Evolutionary conservation across 176 grass and related monocot genomes (phyloP).

Genomic region (Phragmites australis): DNA sequence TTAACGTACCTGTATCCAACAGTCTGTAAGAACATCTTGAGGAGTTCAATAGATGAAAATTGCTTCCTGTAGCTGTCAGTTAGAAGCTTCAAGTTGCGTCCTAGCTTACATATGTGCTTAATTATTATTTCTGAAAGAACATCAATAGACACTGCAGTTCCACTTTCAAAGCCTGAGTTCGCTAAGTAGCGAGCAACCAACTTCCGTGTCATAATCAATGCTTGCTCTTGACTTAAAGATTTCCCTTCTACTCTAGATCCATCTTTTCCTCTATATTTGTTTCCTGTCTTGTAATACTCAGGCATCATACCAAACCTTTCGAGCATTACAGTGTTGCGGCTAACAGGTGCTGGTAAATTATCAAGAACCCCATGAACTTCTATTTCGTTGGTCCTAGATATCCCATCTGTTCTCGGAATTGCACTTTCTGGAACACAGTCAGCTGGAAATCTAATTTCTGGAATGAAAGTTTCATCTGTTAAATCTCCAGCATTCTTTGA

Average conservation of each 20-base stretch:
- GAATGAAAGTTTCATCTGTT: conserved; percentile 74
- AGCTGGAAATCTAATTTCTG: conserved; percentile 82
- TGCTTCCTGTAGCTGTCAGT: conserved; percentile 90
- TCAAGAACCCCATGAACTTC: conserved; percentile 87
- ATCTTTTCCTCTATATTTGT: conserved; percentile 93
- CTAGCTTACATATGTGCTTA: conserved; percentile 75
- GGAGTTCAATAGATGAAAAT: conserved; percentile 85
- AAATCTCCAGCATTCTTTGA: conserved; percentile 58
- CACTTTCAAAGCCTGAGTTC: conserved; percentile 56
- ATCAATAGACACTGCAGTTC: conserved; percentile 73
- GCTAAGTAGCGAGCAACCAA: conserved; percentile 58
- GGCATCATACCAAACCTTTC: conserved; percentile 98
- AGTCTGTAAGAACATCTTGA: conserved; percentile 95
- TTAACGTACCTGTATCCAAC: conserved; percentile 68
- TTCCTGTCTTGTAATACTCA: conserved; percentile 91
- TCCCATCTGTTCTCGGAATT: conserved; percentile 56
- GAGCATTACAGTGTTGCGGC: conserved; percentile 86
- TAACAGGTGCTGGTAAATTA: conserved; percentile 84
- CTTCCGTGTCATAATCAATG: conserved; percentile 59
- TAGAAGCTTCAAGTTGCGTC: conserved; percentile 71
- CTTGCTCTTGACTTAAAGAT: conserved; percentile 74
- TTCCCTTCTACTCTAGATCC: conserved; percentile 66
- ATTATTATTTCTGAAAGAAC: conserved; percentile 76
- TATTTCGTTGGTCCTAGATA: conserved; percentile 54
- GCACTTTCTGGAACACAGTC: conserved; percentile 95